phyloP scores from a whole-genome alignment of 2,329 filamentous ascomycete species.

The Phialophora chinensis region DNA sequence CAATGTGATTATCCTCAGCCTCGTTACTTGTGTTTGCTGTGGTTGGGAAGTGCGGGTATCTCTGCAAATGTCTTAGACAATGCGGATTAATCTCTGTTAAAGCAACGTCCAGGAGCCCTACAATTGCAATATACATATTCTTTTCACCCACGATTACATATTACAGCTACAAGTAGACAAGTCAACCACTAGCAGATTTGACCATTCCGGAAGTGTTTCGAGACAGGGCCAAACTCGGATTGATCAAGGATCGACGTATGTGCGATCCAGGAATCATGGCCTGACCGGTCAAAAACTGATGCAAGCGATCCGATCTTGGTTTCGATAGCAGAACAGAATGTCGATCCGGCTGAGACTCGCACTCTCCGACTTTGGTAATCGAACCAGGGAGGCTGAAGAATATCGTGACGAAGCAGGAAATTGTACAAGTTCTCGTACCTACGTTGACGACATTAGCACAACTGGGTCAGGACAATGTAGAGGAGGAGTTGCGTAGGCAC shows the following conservation, averaged over 20 bases:
- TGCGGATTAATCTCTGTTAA: background rate
- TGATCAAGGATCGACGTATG: background rate
- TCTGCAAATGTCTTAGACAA: background rate
- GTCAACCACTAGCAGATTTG: background rate
- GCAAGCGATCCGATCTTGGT: background rate
- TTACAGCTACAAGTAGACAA: background rate
- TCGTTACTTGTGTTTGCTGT: background rate
- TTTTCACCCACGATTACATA: background rate
- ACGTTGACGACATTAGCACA: conserved; percentile 21
- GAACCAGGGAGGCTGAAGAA: conserved; percentile 11
- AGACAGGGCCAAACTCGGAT: background rate
- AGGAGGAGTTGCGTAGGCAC: background rate
- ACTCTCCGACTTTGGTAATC: background rate
- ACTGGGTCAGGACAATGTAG: background rate
- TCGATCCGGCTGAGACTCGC: background rate
- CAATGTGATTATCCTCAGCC: background rate
- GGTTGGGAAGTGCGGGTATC: no score
- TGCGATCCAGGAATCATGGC: background rate
- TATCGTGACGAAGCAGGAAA: background rate
- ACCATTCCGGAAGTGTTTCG: background rate
- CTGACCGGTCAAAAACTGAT: background rate
- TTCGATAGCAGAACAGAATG: background rate
- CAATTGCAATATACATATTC: background rate
- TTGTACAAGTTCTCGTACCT: conserved; percentile 21
- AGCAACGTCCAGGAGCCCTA: background rate